A percentile compares a stretch with the other conserved stretches of the same genome.
Evolutionary conservation across 805 yeast genomes (phyloP).

Genomic region (Ogataea glucozyma): DNA sequence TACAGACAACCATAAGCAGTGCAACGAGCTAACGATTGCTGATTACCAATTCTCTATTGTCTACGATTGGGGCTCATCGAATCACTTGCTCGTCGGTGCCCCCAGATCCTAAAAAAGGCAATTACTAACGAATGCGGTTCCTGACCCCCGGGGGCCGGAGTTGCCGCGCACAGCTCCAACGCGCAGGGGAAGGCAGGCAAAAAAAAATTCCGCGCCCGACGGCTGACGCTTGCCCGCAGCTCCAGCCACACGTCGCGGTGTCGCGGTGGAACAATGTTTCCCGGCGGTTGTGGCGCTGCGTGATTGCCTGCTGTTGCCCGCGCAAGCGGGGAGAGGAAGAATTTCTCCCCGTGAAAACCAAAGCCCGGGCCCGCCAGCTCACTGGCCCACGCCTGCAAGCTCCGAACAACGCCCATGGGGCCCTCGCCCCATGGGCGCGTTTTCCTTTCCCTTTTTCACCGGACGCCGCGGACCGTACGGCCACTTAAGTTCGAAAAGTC

Average conservation of each 20-base stretch:
- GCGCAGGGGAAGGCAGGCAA: too few species aligned
- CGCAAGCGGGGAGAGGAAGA: neutral
- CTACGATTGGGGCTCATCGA: too few species aligned
- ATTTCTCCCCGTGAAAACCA: neutral
- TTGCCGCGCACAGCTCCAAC: too few species aligned
- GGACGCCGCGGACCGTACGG: conserved; percentile 4
- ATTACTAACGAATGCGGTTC: too few species aligned
- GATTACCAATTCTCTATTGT: too few species aligned
- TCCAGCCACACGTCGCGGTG: conserved; percentile 5
- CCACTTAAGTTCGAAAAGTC: conserved; percentile 8
- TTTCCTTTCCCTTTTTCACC: neutral
- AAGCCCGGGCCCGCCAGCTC: neutral
- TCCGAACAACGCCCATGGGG: neutral
- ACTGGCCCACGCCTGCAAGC: neutral
- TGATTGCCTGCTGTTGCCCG: too few species aligned
- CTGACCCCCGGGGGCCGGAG: too few species aligned
- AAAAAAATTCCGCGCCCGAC: conserved; percentile 1
- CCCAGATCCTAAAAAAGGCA: too few species aligned
- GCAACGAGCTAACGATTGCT: too few species aligned
- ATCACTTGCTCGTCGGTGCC: too few species aligned
- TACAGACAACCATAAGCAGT: too few species aligned
- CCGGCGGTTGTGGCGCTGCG: conserved; percentile 4
- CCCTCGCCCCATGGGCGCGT: neutral
- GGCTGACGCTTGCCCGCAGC: conserved; percentile 6
- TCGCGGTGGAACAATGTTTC: conserved; percentile 8